Percentiles rank a stretch among this genome's conserved stretches.
Evolutionary conservation across 2,329 filamentous ascomycete species (phyloP).

Genomic region (Diplodia intermedia): DNA sequence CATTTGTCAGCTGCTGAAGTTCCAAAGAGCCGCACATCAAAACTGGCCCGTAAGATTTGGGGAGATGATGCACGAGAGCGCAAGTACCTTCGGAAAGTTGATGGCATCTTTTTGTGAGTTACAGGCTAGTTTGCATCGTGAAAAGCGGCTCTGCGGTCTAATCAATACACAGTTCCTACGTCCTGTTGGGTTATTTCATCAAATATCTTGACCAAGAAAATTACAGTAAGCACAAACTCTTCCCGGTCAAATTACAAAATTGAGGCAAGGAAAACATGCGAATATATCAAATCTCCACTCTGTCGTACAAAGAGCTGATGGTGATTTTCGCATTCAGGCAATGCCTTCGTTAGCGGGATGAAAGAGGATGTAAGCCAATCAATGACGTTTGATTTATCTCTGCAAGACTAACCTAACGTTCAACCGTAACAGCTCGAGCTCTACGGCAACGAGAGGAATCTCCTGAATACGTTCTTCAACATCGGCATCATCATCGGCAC

Average conservation of each 20-base stretch:
- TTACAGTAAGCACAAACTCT: constrained; percentile 7
- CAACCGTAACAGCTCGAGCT: constrained; percentile 6
- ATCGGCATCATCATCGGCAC: constrained; percentile 31
- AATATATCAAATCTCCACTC: background rate
- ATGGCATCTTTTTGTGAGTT: constrained; percentile 15
- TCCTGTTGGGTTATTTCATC: constrained; percentile 19
- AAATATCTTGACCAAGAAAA: constrained; percentile 23
- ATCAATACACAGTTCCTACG: background rate
- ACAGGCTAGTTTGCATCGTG: background rate
- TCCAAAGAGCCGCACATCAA: background rate
- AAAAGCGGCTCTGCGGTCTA: background rate
- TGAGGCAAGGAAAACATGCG: background rate
- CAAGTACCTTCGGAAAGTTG: constrained; percentile 19
- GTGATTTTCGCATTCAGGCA: background rate
- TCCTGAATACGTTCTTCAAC: constrained; percentile 28
- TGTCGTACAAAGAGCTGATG: background rate
- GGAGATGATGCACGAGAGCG: constrained; percentile 17
- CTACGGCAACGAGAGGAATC: constrained; percentile 26
- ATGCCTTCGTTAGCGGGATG: constrained; percentile 33
- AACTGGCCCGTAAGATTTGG: constrained; percentile 3
- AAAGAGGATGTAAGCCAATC: constrained; percentile 21
- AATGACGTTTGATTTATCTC: too few species aligned
- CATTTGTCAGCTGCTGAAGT: background rate
- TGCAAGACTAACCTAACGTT: background rate
- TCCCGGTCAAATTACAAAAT: background rate